phyloP scores from a whole-genome alignment of 352 stramenopile genomes.

The Phytophthora citrophthora region DNA sequence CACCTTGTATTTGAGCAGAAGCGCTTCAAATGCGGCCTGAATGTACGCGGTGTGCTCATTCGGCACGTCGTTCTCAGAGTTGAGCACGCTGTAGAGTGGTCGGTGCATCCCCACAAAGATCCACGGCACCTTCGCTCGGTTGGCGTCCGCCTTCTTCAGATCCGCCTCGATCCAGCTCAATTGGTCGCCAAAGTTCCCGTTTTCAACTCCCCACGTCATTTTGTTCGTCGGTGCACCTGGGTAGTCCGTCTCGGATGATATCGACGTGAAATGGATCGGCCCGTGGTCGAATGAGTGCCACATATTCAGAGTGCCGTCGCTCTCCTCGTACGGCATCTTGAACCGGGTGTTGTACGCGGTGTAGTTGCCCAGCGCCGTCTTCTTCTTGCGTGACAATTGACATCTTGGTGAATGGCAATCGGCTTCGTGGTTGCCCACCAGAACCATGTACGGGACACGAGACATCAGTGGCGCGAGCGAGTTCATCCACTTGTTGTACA shows the following conservation, averaged over 20 bases:
- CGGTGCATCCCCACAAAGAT: conserved; percentile 79
- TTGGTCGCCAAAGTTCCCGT: conserved; percentile 60
- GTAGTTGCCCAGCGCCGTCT: conserved; percentile 78
- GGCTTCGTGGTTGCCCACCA: conserved; percentile 88
- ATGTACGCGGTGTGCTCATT: conserved; percentile 33
- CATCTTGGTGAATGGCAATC: conserved; percentile 85
- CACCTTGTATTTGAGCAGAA: conserved; percentile 89
- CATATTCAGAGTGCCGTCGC: conserved; percentile 71
- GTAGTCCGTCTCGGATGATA: conserved; percentile 87
- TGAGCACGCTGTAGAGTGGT: conserved; percentile 62
- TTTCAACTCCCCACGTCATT: conserved; percentile 33
- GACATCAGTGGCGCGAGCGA: conserved; percentile 56
- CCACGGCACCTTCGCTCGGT: conserved; percentile 64
- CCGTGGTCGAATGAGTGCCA: conserved; percentile 91
- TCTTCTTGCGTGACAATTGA: conserved; percentile 50
- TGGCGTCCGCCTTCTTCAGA: conserved; percentile 56
- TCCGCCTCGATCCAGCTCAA: conserved; percentile 61
- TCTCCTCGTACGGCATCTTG: conserved; percentile 84
- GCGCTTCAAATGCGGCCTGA: conserved; percentile 76
- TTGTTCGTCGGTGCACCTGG: conserved; percentile 38
- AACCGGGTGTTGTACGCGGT: conserved; percentile 86
- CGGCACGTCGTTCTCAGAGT: conserved; percentile 20
- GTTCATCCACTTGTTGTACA: conserved; percentile 89
- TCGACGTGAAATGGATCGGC: conserved; percentile 79
- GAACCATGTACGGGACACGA: conserved; percentile 84